Percentiles rank a stretch among this genome's conserved stretches.
Evolutionary conservation across 2,329 filamentous ascomycete genomes (phyloP).

Genomic region (Aspergillus ruber): DNA sequence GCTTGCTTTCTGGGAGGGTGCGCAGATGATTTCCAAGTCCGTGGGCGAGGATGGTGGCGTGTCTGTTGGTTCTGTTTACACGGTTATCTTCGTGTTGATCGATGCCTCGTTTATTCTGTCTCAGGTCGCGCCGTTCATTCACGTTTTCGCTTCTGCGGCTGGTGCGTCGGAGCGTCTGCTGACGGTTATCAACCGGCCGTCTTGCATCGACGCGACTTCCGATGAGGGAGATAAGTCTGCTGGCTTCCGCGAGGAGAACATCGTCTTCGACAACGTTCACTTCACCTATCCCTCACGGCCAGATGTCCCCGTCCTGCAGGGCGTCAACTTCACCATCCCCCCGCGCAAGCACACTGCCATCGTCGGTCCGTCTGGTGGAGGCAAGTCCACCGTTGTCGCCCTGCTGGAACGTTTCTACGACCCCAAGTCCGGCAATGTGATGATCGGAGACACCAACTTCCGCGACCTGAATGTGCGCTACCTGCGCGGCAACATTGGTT

Average conservation of each 20-base stretch:
- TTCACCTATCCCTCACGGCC: constrained; percentile 34
- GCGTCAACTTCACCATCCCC: constrained; percentile 26
- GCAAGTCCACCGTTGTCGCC: constrained; percentile 45
- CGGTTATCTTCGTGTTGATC: constrained; percentile 33
- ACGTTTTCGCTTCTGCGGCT: constrained; percentile 44
- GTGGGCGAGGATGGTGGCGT: constrained; percentile 14
- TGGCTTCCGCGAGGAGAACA: constrained; percentile 15
- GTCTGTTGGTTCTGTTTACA: constrained; percentile 31
- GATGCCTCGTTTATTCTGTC: constrained; percentile 34
- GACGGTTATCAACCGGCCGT: constrained; percentile 50
- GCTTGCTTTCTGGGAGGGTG: constrained; percentile 62
- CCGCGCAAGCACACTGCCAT: constrained; percentile 37
- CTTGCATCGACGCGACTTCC: constrained; percentile 39
- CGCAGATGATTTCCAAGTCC: constrained; percentile 44
- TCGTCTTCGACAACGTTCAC: constrained; percentile 28
- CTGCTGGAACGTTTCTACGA: constrained; percentile 35
- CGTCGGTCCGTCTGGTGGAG: constrained; percentile 47
- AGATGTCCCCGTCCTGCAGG: constrained; percentile 28
- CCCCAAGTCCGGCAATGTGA: constrained; percentile 23
- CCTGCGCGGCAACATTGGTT: constrained; percentile 29
- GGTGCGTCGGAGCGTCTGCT: constrained; percentile 53
- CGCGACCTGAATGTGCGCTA: constrained; percentile 28
- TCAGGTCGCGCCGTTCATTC: constrained; percentile 35
- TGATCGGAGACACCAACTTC: constrained; percentile 24
- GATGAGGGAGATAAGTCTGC: constrained; percentile 19